A percentile compares a stretch with the other conserved stretches of the same genome.
phyloP scores from a whole-genome alignment of 1,284 basidiomycete species.

The Takashimella koratensis region DNA sequence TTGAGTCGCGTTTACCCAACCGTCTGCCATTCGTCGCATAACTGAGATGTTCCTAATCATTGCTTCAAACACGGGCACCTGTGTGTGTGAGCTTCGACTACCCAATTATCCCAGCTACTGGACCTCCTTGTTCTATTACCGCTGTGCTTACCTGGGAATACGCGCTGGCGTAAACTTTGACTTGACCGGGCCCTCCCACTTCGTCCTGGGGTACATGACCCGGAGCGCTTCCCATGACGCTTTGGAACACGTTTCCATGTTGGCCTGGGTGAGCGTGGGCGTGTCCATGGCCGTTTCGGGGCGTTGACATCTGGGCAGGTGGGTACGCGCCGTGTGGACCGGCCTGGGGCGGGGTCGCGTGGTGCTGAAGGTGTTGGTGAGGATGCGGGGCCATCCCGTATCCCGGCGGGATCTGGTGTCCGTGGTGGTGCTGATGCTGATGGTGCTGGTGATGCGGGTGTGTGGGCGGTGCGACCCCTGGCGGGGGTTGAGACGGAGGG shows the following conservation, averaged over 20 bases:
- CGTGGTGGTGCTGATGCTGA: neutral
- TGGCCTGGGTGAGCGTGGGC: too few species aligned
- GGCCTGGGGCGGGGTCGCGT: neutral
- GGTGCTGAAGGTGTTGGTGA: neutral
- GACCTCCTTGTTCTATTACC: too few species aligned
- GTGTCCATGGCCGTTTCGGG: neutral
- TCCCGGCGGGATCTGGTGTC: neutral
- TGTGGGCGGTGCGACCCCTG: too few species aligned
- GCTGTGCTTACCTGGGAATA: conserved; percentile 41
- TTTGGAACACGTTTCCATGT: conserved; percentile 37
- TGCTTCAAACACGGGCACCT: conserved; percentile 74
- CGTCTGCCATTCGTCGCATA: conserved; percentile 92
- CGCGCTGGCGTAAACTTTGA: conserved; percentile 46
- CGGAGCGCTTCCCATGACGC: conserved; percentile 40
- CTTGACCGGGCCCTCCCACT: conserved; percentile 21
- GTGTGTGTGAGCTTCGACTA: neutral
- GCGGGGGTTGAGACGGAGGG: neutral
- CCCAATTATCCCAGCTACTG: too few species aligned
- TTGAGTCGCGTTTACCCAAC: conserved; percentile 86
- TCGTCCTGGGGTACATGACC: conserved; percentile 34
- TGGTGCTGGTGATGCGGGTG: neutral
- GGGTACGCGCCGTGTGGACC: neutral
- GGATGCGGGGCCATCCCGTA: neutral
- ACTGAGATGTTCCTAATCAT: conserved; percentile 98
- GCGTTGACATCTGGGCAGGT: neutral